Base-by-base conservation (phyloP, 2,329 filamentous ascomycete genomes). In the Pseudogymnoascus sp. region DNA sequence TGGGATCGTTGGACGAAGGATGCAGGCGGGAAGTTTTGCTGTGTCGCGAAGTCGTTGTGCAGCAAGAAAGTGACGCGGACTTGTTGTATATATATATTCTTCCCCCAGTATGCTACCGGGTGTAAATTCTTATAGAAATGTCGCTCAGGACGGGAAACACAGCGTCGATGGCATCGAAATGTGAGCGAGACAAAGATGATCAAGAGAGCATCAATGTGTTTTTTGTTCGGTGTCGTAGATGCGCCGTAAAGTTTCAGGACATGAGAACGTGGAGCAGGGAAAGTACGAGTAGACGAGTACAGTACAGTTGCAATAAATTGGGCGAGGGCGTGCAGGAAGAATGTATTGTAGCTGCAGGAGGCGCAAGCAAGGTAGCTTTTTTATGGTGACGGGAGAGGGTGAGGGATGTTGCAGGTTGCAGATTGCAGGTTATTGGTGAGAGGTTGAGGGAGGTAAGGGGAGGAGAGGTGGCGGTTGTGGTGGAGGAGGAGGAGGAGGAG, bases 161-260 rank as follows among this genome's bases (percentile, higher is more conserved):
- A 27, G 44, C n/a, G n/a, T 51, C 44, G 27, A 51, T 51, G n/a
- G 44, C 44, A 51, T 51, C 27, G 44, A 51, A 51, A 51, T 51
- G 7, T 51, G 44, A 15, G 44, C 44, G 44, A 51, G 44, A 51
- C 44, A 31, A 15, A 51, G 25, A 31, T 51, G 25, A 31, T 21
- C 25, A 15, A 27, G 6, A 48, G 21, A n/a, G 25, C 21, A 29
- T 27, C 21, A 27, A 29, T 29, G 42, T 29, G 29, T 31, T 51
- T 31, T 21, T 15, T 29, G 17, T 1, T 38, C 12, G 13, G 29
- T 31, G 44, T 51, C 25, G 25, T 51, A 13, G 44, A 51, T 13
- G 35, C 15, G 55, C 13, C 33, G 12, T 12, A 21, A 35, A 7
- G 27, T 58, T n/a, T 36, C 8, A 59, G 35, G 15, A 36, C 55